Evolutionary conservation across 345 rosid genomes (phyloP).

Genomic region (Erysimum cheiranthoides): DNA sequence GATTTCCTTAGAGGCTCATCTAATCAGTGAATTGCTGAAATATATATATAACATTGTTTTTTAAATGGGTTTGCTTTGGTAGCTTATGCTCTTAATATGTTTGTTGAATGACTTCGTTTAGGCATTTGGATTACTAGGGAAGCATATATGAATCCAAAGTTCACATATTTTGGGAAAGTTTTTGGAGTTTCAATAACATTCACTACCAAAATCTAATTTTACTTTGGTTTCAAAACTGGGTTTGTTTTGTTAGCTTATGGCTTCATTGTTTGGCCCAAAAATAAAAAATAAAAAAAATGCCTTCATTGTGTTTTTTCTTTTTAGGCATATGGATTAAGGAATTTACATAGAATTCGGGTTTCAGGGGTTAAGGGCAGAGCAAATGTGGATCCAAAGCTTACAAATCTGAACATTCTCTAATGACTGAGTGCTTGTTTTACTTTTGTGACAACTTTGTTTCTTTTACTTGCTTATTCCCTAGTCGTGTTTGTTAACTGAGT

Average conservation of each 20-base stretch:
- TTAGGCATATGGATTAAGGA: neutral
- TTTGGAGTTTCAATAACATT: neutral
- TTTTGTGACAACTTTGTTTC: neutral
- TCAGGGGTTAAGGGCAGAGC: neutral
- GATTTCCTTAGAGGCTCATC: neutral
- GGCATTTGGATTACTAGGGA: neutral
- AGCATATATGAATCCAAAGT: neutral
- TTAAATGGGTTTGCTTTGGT: neutral
- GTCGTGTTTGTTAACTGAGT: neutral
- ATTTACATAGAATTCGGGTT: neutral
- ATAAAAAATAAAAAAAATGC: too few species aligned
- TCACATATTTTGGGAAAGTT: neutral
- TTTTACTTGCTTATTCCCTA: slow-evolving; percentile 11
- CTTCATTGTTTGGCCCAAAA: too few species aligned
- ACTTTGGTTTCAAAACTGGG: neutral
- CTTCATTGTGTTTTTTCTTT: neutral
- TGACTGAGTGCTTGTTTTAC: neutral
- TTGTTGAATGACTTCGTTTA: neutral
- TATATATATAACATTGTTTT: neutral
- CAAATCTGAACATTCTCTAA: neutral
- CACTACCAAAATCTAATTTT: neutral
- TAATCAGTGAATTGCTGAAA: too few species aligned
- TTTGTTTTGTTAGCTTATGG: neutral
- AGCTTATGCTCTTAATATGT: neutral
- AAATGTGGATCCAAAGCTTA: slow-evolving; percentile 4